Percentiles rank a stretch among this genome's conserved stretches.
Conservation (phyloP, 139 green algal genomes). For the Prasinococcaceae sp. region DNA sequence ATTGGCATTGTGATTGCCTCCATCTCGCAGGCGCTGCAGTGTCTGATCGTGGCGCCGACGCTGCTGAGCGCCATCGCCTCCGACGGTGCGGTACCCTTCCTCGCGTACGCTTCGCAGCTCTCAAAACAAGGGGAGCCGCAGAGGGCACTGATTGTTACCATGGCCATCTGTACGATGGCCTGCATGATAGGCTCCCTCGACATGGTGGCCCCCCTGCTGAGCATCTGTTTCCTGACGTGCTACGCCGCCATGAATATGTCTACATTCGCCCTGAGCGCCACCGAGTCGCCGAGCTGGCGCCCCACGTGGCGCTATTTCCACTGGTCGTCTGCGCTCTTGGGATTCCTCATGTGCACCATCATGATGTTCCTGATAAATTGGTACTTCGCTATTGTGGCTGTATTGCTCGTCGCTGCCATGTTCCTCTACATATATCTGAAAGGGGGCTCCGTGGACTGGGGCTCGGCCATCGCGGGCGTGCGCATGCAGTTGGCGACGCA, state of each 20-base stretch:
- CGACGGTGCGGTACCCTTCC: conserved; percentile 11
- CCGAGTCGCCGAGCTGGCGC: conserved; percentile 6
- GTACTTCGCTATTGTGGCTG: conserved; percentile 8
- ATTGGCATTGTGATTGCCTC: conserved; percentile 20
- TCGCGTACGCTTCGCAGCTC: neutral
- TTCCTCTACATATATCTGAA: conserved; percentile 9
- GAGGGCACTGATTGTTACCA: conserved; percentile 4
- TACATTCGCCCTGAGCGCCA: neutral
- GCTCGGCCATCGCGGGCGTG: conserved; percentile 8
- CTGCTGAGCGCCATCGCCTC: conserved; percentile 11
- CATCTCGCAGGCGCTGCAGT: conserved; percentile 17
- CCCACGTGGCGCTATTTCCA: conserved; percentile 10
- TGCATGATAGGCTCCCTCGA: conserved; percentile 14
- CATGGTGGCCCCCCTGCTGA: conserved; percentile 9
- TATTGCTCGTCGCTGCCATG: neutral
- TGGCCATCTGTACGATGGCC: neutral
- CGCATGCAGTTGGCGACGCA: conserved; percentile 10
- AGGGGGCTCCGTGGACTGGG: conserved; percentile 10
- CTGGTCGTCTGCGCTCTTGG: conserved; percentile 4
- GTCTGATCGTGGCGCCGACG: conserved; percentile 5
- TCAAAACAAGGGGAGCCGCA: conserved; percentile 1
- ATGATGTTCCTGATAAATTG: conserved; percentile 14
- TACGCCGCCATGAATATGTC: conserved; percentile 15
- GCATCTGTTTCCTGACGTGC: conserved; percentile 15
- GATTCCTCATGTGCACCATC: conserved; percentile 3